These are phyloP conservation scores for Scheffersomyces stipitis DNA, from an alignment of 805 yeast species.

Conservation along the genomic window DNA sequence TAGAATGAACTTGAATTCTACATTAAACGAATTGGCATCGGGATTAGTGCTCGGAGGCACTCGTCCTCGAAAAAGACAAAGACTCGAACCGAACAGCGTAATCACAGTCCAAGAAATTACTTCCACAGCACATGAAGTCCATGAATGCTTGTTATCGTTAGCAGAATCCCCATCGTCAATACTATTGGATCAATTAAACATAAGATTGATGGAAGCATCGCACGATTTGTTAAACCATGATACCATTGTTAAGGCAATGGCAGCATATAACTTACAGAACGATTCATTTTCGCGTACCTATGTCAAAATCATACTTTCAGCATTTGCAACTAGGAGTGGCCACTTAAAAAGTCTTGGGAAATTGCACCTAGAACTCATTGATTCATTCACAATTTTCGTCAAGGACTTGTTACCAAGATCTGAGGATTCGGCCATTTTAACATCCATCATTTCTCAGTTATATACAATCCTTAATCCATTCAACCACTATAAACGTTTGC, in stretches of 20 bases:
- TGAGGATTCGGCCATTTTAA: too few species aligned
- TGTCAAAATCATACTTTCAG: constrained; percentile 3
- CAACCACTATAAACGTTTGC: constrained; percentile 39
- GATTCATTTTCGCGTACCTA: constrained; percentile 2
- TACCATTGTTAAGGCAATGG: constrained; percentile 1
- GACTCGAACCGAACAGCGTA: too few species aligned
- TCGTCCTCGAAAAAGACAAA: too few species aligned
- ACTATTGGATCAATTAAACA: too few species aligned
- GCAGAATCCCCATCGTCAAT: too few species aligned
- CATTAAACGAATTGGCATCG: too few species aligned
- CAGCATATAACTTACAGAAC: constrained; percentile 1
- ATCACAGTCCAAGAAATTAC: too few species aligned
- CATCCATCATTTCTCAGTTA: too few species aligned
- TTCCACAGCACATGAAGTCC: too few species aligned
- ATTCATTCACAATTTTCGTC: constrained; percentile 7
- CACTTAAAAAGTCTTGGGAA: constrained; percentile 7
- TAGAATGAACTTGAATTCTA: too few species aligned
- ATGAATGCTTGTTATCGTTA: too few species aligned
- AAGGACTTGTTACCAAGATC: constrained; percentile 5
- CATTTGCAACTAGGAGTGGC: not conserved
- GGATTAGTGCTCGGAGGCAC: too few species aligned
- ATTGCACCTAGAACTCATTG: constrained; percentile 6
- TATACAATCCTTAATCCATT: constrained; percentile 10
- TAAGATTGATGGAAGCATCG: not conserved
- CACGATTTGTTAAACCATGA: constrained; percentile 3